Percentiles rank a stretch among this genome's conserved stretches.
Conservation (phyloP, 805 yeast species). For the Ogataea wickerhamii region DNA sequence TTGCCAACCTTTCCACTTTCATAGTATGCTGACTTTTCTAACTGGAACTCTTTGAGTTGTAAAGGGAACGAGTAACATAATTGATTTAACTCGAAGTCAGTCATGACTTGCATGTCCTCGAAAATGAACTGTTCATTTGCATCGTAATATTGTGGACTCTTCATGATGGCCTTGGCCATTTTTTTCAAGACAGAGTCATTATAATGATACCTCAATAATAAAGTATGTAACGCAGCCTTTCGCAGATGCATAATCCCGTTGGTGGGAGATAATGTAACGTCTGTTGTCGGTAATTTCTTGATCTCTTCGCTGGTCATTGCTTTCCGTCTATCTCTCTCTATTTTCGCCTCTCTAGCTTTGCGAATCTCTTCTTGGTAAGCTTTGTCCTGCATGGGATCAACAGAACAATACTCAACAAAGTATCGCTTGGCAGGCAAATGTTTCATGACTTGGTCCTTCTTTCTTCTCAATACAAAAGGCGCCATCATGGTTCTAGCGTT, state of each 20-base stretch:
- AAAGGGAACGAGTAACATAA: conserved; percentile 70
- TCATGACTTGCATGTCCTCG: conserved; percentile 95
- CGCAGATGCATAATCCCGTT: conserved; percentile 85
- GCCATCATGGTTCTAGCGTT: conserved; percentile 98
- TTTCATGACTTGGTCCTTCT: conserved; percentile 85
- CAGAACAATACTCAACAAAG: conserved; percentile 58
- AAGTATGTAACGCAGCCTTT: conserved; percentile 90
- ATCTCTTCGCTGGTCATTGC: conserved; percentile 29
- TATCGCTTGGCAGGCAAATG: conserved; percentile 81
- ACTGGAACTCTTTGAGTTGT: conserved; percentile 50
- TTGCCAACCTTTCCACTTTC: conserved; percentile 72
- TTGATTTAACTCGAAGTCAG: conserved; percentile 80
- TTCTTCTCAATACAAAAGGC: conserved; percentile 90
- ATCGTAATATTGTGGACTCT: conserved; percentile 69
- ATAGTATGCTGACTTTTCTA: conserved; percentile 50
- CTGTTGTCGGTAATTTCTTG: conserved; percentile 32
- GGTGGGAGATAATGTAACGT: conserved; percentile 36
- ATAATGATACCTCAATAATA: conserved; percentile 69
- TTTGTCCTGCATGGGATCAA: conserved; percentile 49
- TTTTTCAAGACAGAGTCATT: conserved; percentile 48
- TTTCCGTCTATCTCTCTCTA: conserved; percentile 44
- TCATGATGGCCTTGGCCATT: conserved; percentile 79
- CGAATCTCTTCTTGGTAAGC: conserved; percentile 62
- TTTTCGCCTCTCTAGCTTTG: conserved; percentile 37
- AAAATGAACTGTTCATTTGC: conserved; percentile 75